Percentiles rank a stretch among this genome's conserved stretches.
Evolutionary conservation across 169 alveolate species (phyloP).

Genomic region (Plasmodium knowlesi): DNA sequence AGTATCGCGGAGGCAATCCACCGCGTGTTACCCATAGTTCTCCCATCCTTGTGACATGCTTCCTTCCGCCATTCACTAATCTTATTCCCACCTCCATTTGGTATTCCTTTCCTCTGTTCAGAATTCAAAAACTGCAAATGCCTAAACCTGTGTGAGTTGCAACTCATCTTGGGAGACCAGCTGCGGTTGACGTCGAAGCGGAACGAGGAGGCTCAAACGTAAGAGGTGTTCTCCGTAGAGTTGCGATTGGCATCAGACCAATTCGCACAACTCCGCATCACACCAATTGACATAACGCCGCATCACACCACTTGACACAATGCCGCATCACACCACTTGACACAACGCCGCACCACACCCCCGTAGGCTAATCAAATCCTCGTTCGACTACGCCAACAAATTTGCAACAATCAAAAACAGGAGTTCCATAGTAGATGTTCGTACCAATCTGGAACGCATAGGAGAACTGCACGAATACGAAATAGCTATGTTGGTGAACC

Average conservation of each 20-base stretch:
- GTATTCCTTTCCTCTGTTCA: background rate
- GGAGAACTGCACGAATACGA: constrained; percentile 91
- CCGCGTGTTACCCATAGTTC: background rate
- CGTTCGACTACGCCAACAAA: constrained; percentile 80
- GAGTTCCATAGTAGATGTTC: constrained; percentile 81
- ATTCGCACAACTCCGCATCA: background rate
- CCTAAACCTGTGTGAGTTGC: constrained; percentile 84
- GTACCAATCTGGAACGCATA: constrained; percentile 89
- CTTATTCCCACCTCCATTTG: background rate
- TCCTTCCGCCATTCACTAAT: background rate
- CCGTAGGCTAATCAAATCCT: constrained; percentile 80
- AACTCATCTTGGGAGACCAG: constrained; percentile 85
- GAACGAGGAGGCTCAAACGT: constrained; percentile 85
- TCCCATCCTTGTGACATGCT: background rate
- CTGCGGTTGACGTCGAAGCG: constrained; percentile 82
- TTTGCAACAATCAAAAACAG: constrained; percentile 83
- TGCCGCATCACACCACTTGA: background rate
- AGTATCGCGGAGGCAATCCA: background rate
- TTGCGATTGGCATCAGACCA: background rate
- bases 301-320: background rate
- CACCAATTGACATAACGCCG: background rate
- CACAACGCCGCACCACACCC: background rate
- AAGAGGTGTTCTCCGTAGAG: background rate
- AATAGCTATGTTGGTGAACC: constrained; percentile 89
- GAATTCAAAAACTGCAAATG: constrained; percentile 84